These are phyloP conservation scores for Ustilago trichophora DNA, from an alignment of 1,284 basidiomycete species.

Conservation along the genomic window DNA sequence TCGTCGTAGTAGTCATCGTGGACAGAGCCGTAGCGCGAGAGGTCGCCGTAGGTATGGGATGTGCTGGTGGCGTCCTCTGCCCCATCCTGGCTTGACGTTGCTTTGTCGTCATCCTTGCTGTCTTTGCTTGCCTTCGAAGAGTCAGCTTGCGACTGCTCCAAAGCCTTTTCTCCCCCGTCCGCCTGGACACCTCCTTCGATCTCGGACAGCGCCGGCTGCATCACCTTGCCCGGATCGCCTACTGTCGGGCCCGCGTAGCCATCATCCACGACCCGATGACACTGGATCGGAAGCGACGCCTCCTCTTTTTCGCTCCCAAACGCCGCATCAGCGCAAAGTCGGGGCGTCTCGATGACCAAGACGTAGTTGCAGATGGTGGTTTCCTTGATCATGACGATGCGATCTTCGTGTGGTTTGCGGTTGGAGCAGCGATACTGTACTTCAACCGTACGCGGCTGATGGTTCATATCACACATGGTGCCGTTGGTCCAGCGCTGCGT, in stretches of 20 bases:
- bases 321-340: slow-evolving; percentile 39
- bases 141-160: too few relatives aligned
- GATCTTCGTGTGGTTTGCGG: slow-evolving; percentile 33
- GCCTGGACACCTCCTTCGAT: background rate
- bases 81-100: background rate
- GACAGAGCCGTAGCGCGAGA: slow-evolving; percentile 34
- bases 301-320: slow-evolving; percentile 48
- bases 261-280: slow-evolving; percentile 39
- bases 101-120: too few relatives aligned
- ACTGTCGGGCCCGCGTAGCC: slow-evolving; percentile 20
- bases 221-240: slow-evolving; percentile 20
- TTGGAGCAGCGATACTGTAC: slow-evolving; percentile 57
- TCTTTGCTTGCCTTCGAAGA: too few relatives aligned
- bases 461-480: slow-evolving; percentile 56
- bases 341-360: slow-evolving; percentile 47
- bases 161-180: too few relatives aligned
- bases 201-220: slow-evolving; percentile 1
- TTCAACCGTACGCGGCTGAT: slow-evolving; percentile 53
- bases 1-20: slow-evolving; percentile 49
- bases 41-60: slow-evolving; percentile 43
- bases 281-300: slow-evolving; percentile 20
- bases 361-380: slow-evolving; percentile 62
- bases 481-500: slow-evolving; percentile 58
- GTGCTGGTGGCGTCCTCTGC: slow-evolving; percentile 2
- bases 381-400: slow-evolving; percentile 60